These are phyloP conservation scores for Microdochium paspali DNA, from an alignment of 2,329 filamentous ascomycete genomes.

Conservation along the genomic window DNA sequence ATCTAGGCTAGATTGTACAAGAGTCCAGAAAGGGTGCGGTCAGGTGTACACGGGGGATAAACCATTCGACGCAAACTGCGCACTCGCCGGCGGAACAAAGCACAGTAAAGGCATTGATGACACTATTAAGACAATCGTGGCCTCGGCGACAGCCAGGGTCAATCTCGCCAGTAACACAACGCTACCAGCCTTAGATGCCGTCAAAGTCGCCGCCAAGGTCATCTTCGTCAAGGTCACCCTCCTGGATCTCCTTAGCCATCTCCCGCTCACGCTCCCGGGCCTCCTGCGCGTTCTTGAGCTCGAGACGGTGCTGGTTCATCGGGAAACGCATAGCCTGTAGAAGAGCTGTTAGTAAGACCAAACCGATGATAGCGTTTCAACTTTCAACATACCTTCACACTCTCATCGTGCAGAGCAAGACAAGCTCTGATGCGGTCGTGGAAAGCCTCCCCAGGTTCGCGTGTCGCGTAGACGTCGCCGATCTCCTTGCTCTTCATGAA, in stretches of 20 bases:
- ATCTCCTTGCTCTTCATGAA: conserved; percentile 99
- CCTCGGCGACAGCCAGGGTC: not conserved
- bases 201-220: conserved; percentile 95
- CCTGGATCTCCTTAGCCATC: conserved; percentile 97
- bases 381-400: conserved; percentile 70
- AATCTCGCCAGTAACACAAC: not conserved
- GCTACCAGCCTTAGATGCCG: conserved; percentile 56
- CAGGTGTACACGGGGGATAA: not conserved
- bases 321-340: conserved; percentile 91
- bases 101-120: not conserved
- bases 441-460: conserved; percentile 94
- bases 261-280: conserved; percentile 94
- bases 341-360: conserved; percentile 14
- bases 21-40: not conserved
- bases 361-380: not conserved
- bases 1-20: not conserved
- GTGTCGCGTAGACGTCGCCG: conserved; percentile 90
- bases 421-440: conserved; percentile 93
- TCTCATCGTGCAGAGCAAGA: conserved; percentile 88
- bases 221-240: conserved; percentile 93
- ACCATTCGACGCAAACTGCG: not conserved
- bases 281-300: conserved; percentile 97
- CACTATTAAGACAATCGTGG: not conserved
- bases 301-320: conserved; percentile 96
- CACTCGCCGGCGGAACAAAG: not conserved